A percentile compares a stretch with the other conserved stretches of the same genome.
Evolutionary conservation across 495 filamentous ascomycete genomes (phyloP).

Genomic region (Aspergillus taichungensis): DNA sequence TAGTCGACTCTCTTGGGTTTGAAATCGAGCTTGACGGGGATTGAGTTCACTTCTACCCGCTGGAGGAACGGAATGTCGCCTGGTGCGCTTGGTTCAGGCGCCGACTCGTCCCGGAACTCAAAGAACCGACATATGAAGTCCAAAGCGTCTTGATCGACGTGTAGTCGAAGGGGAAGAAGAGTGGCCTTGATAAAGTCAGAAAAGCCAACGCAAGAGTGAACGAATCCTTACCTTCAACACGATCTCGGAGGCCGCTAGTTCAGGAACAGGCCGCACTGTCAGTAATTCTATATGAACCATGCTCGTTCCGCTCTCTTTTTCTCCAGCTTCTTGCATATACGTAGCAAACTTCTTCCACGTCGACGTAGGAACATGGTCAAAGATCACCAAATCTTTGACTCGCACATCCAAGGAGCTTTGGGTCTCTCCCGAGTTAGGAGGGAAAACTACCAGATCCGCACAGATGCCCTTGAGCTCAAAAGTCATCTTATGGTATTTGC

Average conservation of each 20-base stretch:
- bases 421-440: slow-evolving; percentile 66
- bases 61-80: slow-evolving; percentile 83
- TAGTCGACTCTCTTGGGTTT: slow-evolving; percentile 98
- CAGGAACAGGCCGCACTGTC: slow-evolving; percentile 75
- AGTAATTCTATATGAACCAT: slow-evolving; percentile 87
- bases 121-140: slow-evolving; percentile 98
- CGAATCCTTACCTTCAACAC: slow-evolving; percentile 56
- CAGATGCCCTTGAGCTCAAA: slow-evolving; percentile 87
- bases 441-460: slow-evolving; percentile 76
- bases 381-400: slow-evolving; percentile 76
- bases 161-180: slow-evolving; percentile 78
- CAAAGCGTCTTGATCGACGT: slow-evolving; percentile 96
- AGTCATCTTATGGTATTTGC: slow-evolving; percentile 88
- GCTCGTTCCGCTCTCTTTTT: slow-evolving; percentile 71
- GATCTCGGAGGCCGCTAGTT: slow-evolving; percentile 81
- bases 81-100: slow-evolving; percentile 38
- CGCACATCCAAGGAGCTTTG: slow-evolving; percentile 79
- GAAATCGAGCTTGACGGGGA: slow-evolving; percentile 84
- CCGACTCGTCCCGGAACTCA: slow-evolving; percentile 82
- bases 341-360: slow-evolving; percentile 98
- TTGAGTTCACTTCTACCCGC: slow-evolving; percentile 73
- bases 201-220: background rate
- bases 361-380: slow-evolving; percentile 89
- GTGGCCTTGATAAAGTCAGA: slow-evolving; percentile 44
- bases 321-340: slow-evolving; percentile 78